Percentiles rank a stretch among this genome's conserved stretches.
phyloP scores from a whole-genome alignment of 148 eudicot species.

The Rhododendron molle region DNA sequence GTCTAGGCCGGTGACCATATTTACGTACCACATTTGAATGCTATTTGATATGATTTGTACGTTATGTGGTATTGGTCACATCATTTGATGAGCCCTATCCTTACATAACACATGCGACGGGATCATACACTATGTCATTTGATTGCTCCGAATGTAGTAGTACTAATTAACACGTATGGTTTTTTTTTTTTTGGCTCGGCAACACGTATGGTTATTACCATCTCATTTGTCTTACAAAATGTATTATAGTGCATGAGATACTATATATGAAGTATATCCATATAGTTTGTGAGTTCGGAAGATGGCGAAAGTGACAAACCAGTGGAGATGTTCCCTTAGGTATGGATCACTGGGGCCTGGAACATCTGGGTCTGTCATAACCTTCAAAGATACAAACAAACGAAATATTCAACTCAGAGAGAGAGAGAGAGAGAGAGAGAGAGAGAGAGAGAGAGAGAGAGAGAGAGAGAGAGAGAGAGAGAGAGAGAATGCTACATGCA shows the following conservation, averaged over 20 bases:
- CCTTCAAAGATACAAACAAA: conserved; percentile 24
- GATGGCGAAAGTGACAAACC: conserved; percentile 34
- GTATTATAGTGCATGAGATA: neutral
- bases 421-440: neutral
- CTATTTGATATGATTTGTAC: neutral
- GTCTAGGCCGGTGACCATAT: neutral
- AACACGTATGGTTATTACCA: neutral
- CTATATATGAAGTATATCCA: neutral
- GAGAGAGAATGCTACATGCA: neutral
- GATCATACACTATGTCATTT: too few species aligned
- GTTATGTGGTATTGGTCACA: neutral
- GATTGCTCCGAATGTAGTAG: neutral
- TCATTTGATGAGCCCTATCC: neutral
- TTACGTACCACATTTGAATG: neutral
- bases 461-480: neutral
- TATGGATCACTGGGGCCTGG: conserved; percentile 92
- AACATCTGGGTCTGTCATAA: conserved; percentile 92
- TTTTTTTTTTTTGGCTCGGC: neutral
- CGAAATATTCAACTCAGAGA: neutral
- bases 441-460: too few species aligned
- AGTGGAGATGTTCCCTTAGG: conserved; percentile 79
- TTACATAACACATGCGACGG: too few species aligned
- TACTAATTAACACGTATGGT: neutral
- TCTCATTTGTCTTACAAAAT: neutral
- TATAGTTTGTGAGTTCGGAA: neutral